Conservation (phyloP, 108 stramenopile species). For the Nitzschia inconspicua region DNA sequence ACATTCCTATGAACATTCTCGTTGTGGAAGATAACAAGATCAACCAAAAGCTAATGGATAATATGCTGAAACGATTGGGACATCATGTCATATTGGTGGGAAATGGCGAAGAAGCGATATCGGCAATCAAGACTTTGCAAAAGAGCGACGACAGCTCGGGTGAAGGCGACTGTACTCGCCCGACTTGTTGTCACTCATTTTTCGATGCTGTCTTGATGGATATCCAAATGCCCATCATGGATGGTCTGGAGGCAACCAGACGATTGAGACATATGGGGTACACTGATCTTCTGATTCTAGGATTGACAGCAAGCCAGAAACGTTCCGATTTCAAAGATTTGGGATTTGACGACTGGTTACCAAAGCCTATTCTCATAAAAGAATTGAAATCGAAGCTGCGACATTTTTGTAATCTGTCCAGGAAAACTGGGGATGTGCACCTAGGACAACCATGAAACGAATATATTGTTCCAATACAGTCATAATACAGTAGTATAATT, state of each 20-base stretch:
- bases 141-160: neutral
- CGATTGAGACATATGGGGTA: conserved; percentile 34
- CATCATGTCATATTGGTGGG: conserved; percentile 27
- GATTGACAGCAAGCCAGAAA: conserved; percentile 44
- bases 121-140: neutral
- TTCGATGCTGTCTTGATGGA: conserved; percentile 68
- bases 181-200: neutral
- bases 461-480: too few species aligned
- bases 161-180: too few species aligned
- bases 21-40: conserved; percentile 57
- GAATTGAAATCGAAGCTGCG: conserved; percentile 31
- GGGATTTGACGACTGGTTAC: conserved; percentile 32
- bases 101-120: conserved; percentile 43
- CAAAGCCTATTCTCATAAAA: conserved; percentile 35
- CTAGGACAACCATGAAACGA: too few species aligned
- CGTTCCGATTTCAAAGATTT: conserved; percentile 28
- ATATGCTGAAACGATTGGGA: conserved; percentile 36
- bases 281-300: conserved; percentile 37
- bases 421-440: too few species aligned
- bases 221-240: conserved; percentile 69
- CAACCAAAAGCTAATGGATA: conserved; percentile 36
- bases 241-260: conserved; percentile 59
- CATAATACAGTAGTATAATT: too few species aligned
- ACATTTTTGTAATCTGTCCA: too few species aligned
- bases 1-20: conserved; percentile 27